phyloP scores from a whole-genome alignment of 139 green algal species.

The Coelastrella sp. region DNA sequence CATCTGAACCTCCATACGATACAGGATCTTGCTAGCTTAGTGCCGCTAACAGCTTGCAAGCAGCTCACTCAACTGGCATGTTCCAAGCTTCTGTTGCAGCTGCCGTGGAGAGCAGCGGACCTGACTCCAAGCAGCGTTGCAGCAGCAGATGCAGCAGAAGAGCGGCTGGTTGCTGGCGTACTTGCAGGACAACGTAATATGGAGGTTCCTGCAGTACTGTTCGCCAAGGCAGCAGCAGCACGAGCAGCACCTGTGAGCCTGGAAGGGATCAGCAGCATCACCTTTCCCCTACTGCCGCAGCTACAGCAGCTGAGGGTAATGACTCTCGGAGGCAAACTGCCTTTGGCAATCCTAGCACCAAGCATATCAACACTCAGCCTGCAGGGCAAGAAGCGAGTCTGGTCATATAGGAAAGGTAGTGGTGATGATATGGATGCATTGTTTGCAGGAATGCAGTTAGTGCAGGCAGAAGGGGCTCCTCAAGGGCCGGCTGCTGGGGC shows the following conservation, averaged over 20 bases:
- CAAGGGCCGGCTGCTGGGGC: neutral
- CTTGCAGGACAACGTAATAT: neutral
- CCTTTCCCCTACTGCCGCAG: neutral
- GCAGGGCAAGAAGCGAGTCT: slow-evolving; percentile 9
- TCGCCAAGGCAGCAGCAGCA: neutral
- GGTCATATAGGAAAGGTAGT: slow-evolving; percentile 1
- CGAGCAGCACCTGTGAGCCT: neutral
- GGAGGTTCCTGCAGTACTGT: neutral
- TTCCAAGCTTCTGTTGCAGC: neutral
- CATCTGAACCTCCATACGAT: neutral
- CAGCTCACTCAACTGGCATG: neutral
- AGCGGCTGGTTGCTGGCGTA: neutral
- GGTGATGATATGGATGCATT: slow-evolving; percentile 28
- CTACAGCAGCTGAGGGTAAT: neutral
- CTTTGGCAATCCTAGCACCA: neutral
- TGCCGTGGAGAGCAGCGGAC: slow-evolving; percentile 13
- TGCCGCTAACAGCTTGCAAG: slow-evolving; percentile 17
- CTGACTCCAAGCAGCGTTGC: neutral
- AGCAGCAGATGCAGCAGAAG: slow-evolving; percentile 30
- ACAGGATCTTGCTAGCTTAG: neutral
- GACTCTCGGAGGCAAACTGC: neutral
- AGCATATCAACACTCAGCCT: neutral
- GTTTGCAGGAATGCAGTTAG: slow-evolving; percentile 6
- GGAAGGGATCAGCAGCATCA: neutral
- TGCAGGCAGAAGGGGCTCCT: neutral